Evolutionary conservation across 805 yeast species (phyloP), one percentile per base, ranked within the genome.

Genomic region (Kuraishia borneana): DNA sequence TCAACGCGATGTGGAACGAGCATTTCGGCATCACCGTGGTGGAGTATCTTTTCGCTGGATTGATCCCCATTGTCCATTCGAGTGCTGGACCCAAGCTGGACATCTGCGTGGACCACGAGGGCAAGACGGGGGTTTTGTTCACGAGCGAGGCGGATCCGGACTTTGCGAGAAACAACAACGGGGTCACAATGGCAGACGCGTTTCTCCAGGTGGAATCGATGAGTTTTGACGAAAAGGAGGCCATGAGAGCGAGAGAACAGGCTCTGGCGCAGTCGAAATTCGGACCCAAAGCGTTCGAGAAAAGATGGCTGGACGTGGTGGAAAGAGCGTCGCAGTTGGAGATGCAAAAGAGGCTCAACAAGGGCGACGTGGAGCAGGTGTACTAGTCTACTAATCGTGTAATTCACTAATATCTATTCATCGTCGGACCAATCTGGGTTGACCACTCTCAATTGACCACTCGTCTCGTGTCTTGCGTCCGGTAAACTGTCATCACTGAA

Each of bases 1-100:
- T 92, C 26, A 89, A 92, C 48, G 87, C 95, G 21, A 92, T 92
- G 99, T 92, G 98, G 98, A 92, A 92, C 57, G 99, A 92, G 61
- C 99, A 92, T 60, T 92, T 92, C 54, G 99, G 99, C 14, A 92
- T 92, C 47, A 89, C 95, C 1, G 89, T 92, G 4, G 98, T 92
- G 6, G 99, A 92, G 55, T 84, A 87, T 51, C 64, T 83, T 60
- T 78, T 89, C 2, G 70, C 82, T 36, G 97, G 96, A 0, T 67
- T 81, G 19, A 73, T 92, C 13, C 96, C 98, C 1, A 60, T 92
- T 2, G 92, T 76, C 3, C 97, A 94, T 56, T 94, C 94, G 3
- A 81, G 94, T 35, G 98, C 96, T 0, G 99, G 99, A 1, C 99
- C 99, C 7, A 65, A 72, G 28, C 60, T 77, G 36, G 99, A 92